phyloP scores from a whole-genome alignment of 2,329 filamentous ascomycete species.

The Myriangium duriaei region DNA sequence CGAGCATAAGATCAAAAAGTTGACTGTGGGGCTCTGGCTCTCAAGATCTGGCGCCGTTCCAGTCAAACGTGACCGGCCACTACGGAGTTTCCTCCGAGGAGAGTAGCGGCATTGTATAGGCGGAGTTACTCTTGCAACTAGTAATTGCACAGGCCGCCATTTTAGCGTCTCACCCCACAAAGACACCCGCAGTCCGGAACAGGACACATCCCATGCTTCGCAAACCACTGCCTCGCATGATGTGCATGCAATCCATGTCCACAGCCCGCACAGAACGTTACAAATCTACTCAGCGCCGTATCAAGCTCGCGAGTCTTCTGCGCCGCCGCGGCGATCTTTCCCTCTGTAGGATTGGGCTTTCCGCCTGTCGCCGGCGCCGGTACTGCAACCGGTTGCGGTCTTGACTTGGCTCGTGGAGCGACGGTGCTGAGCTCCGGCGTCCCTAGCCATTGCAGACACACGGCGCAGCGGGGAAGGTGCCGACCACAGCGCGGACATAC shows the following conservation, averaged over 20 bases:
- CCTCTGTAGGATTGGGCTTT: slow-evolving; percentile 14
- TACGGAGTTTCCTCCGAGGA: too few species aligned
- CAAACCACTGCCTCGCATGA: slow-evolving; percentile 52
- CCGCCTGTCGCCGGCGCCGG: not conserved
- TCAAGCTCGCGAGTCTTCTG: not conserved
- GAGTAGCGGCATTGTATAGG: too few species aligned
- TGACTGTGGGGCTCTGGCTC: too few species aligned
- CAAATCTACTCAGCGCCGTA: slow-evolving; percentile 38
- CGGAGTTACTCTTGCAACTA: too few species aligned
- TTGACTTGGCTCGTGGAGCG: too few species aligned
- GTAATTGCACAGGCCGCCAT: too few species aligned
- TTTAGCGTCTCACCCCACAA: slow-evolving; percentile 28
- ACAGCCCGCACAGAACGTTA: slow-evolving; percentile 50
- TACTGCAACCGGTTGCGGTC: not conserved
- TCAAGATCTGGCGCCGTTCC: too few species aligned
- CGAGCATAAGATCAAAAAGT: too few species aligned
- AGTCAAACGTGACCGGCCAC: too few species aligned
- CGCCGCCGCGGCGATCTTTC: slow-evolving; percentile 1
- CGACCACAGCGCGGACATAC: slow-evolving; percentile 50
- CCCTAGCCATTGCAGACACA: slow-evolving; percentile 51
- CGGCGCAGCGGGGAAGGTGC: slow-evolving; percentile 49
- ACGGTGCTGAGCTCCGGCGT: slow-evolving; percentile 39
- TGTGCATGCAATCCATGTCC: slow-evolving; percentile 52
- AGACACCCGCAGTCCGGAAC: slow-evolving; percentile 43
- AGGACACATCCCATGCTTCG: slow-evolving; percentile 40